These are phyloP conservation scores for Plantago elongata DNA, from an alignment of 257 asterid species.

Conservation along the genomic window DNA sequence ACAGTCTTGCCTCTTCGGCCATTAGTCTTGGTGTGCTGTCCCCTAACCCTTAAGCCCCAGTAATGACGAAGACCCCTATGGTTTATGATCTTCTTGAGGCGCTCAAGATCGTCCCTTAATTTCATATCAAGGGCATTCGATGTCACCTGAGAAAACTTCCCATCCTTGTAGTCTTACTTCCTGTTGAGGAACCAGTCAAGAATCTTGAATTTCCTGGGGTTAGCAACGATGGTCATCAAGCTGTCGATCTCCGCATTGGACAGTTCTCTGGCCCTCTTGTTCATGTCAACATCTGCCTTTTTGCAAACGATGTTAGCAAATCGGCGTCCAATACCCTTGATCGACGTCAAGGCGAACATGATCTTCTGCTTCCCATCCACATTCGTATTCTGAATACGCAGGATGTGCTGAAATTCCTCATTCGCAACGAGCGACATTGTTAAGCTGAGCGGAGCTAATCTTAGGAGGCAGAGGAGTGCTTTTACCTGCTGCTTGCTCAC, in stretches of 20 bases:
- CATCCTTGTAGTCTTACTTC: constrained; percentile 58
- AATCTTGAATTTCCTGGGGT: too few relatives aligned
- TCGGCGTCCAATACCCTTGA: constrained; percentile 97
- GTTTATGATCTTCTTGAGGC: constrained; percentile 52
- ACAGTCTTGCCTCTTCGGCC: constrained; percentile 96
- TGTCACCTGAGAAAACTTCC: too few relatives aligned
- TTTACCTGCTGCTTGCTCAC: too few relatives aligned
- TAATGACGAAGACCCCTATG: constrained; percentile 95
- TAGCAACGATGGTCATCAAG: too few relatives aligned
- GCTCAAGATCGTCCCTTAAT: constrained; percentile 62
- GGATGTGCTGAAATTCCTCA: constrained; percentile 93
- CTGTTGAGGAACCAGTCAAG: too few relatives aligned
- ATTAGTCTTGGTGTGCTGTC: constrained; percentile 95
- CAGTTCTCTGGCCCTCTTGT: too few relatives aligned
- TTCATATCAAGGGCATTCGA: constrained; percentile 60
- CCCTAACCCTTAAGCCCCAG: constrained; percentile 96
- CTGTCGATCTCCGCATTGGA: too few relatives aligned
- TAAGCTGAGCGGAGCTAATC: too few relatives aligned
- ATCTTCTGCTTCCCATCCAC: constrained; percentile 95
- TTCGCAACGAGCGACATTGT: constrained; percentile 72
- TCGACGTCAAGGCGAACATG: constrained; percentile 91
- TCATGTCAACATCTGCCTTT: too few relatives aligned
- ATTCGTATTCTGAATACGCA: constrained; percentile 88
- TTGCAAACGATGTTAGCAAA: constrained; percentile 86
- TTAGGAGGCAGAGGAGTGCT: too few relatives aligned